Evolutionary conservation across 176 grass and related monocot genomes (phyloP), one percentile per base, ranked within the genome.

Genomic region (Tillandsia fasciculata): DNA sequence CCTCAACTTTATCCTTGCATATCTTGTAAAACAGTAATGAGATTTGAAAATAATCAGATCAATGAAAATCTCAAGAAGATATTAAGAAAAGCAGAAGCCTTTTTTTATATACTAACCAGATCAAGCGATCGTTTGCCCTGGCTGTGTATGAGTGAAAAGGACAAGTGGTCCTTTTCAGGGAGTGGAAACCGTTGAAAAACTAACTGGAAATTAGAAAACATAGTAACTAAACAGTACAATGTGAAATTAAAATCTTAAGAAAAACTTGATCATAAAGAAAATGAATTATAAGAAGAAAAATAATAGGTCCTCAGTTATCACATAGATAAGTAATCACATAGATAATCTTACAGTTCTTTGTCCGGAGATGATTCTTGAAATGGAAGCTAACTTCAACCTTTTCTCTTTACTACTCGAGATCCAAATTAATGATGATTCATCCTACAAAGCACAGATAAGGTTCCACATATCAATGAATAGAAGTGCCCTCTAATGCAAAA

Each of bases 1-100:
- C 85, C 72, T 96, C 91, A 14, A 91, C 49, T 76, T 99, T 99
- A 90, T 99, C 89, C 77, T 93, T 99, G 84, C 94, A 99, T 64
- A 90, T 87, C 94, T 99, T 74, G 47, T 65, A 26, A 26, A 69
- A 18, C 15, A 58, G 13, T 48, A 59, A 17, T 14, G 56, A 63
- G 50, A n/a, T 81, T 48, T 3, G 53, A 28, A 70, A 59, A 67
- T 74, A 67, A 63, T 68, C 8, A 69, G 26, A n/a, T 50, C 15
- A 11, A 26, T 53, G n/a, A 57, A 49, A 78, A 9, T 11, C 24
- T 11, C 14, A 78, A 57, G 10, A 72, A 75, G 8, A 24, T 33
- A 82, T 77, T 3, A 73, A 22, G 70, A 67, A 61, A 1, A 77
- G 77, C 3, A 74, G 18, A 22, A 26, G 51, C 53, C 51, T 68